Percentiles rank a stretch among this genome's conserved stretches.
Evolutionary conservation across 2,329 filamentous ascomycete species (phyloP).

Genomic region (Chaetomiaceae sp.): DNA sequence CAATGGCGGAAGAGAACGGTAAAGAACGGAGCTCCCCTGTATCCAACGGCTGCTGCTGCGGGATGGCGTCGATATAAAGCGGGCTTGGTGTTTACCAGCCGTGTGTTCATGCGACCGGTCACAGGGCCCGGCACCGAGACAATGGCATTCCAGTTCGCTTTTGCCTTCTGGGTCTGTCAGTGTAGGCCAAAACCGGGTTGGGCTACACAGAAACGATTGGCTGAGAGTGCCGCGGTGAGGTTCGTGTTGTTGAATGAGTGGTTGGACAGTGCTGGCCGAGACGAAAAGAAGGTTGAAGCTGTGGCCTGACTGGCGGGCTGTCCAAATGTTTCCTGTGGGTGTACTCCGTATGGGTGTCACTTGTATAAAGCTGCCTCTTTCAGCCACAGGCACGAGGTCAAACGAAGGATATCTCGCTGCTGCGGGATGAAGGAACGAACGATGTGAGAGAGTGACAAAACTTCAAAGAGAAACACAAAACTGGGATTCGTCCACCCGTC

Average conservation of each 20-base stretch:
- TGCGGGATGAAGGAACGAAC: neutral
- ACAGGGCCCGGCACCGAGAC: conserved; percentile 7
- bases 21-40: neutral
- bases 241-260: neutral
- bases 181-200: neutral
- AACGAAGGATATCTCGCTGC: conserved; percentile 5
- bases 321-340: neutral
- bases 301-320: conserved; percentile 1
- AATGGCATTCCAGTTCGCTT: conserved; percentile 9
- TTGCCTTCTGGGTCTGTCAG: conserved; percentile 2
- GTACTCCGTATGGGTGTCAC: neutral
- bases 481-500: conserved; percentile 13
- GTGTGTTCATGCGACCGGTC: conserved; percentile 24
- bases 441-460: neutral
- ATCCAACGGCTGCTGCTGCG: conserved; percentile 2
- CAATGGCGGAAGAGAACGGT: neutral
- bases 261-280: neutral
- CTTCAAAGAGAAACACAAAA: conserved; percentile 5
- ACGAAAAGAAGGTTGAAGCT: conserved; percentile 15
- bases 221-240: neutral
- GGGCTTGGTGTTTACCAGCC: conserved; percentile 23
- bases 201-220: neutral
- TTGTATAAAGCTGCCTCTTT: neutral
- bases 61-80: conserved; percentile 11
- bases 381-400: neutral